Evolutionary conservation across 257 asterid species (phyloP), one percentile per base, ranked within the genome.

Genomic region (Capsicum pubescens): DNA sequence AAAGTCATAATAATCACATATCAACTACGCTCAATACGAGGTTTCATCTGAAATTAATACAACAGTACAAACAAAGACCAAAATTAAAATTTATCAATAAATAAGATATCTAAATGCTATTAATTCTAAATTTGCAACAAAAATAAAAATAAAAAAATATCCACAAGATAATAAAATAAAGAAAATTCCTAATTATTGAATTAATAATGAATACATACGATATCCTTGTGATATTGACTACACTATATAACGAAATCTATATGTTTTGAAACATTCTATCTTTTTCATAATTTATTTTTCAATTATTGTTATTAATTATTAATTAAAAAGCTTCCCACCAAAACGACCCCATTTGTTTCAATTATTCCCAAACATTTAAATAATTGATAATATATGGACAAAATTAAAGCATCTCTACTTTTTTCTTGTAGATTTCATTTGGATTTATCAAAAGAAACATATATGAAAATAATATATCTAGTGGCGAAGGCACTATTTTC

Each of bases 341-440:
- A 39, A 63, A 44, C 14, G 54, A 80, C 84, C 86, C 78, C 82
- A 83, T 58, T 14, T 55, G 66, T 79, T 83, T 50, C 57, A 52
- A 68, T 59, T 54, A 61, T 55, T 74, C 80, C 44, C 58, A 48
- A 72, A 74, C 17, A 55, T 54, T 72, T 80, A 78, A 46, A 84
- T 84, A 61, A 84, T 86, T 71, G 77, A 50, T 19, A 79, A 57
- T 48, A 57, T 48, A 8, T 48, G 44, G 83, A 71, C 79, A 35
- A 67, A 36, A 67, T 14, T 67, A 80, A 61, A n/a, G 83, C 81
- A 56, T 82, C 44, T 74, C 67, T 8, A 46, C 32, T n/a, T 72
- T 68, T 67, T 36, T 42, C n/a, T 21, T 68, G 15, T 48, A 36
- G 78, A n/a, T 15, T 5, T 42, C 78, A 69, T 19, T 72, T 19